Percentiles rank a stretch among this genome's conserved stretches.
These are phyloP conservation scores for Clonostachys sp. DNA, from an alignment of 2,329 filamentous ascomycete genomes.

Conservation along the genomic window DNA sequence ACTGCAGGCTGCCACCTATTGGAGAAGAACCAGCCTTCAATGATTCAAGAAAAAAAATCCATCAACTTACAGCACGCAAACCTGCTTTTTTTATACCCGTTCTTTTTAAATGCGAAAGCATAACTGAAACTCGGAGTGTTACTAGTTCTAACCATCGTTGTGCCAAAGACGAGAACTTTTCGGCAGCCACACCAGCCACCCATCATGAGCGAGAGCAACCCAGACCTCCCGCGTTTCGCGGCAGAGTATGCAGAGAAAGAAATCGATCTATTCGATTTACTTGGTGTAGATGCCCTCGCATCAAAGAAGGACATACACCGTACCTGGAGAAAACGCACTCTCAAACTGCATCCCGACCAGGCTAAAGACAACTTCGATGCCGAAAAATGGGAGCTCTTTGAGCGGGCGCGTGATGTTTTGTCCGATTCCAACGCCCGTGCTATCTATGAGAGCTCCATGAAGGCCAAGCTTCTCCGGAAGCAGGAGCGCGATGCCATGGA, in stretches of 20 bases:
- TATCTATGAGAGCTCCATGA: slow-evolving; percentile 73
- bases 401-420: slow-evolving; percentile 82
- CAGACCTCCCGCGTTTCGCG: slow-evolving; percentile 45
- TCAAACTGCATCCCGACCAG: slow-evolving; percentile 96
- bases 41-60: too few relatives aligned
- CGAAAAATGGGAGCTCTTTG: slow-evolving; percentile 79
- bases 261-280: slow-evolving; percentile 73
- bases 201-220: slow-evolving; percentile 27
- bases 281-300: slow-evolving; percentile 61
- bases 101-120: too few relatives aligned
- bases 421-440: slow-evolving; percentile 65
- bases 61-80: too few relatives aligned
- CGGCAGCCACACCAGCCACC: not conserved
- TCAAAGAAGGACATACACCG: slow-evolving; percentile 71
- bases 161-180: not conserved
- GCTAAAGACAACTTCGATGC: slow-evolving; percentile 70
- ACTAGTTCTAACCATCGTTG: not conserved
- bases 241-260: slow-evolving; percentile 56
- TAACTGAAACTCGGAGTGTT: too few relatives aligned
- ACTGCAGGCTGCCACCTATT: too few relatives aligned
- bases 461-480: slow-evolving; percentile 65
- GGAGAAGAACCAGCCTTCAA: too few relatives aligned
- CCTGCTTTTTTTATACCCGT: too few relatives aligned
- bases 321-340: slow-evolving; percentile 77
- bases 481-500: slow-evolving; percentile 71